Evolutionary conservation across 371 early-diverging fungal species (phyloP), one percentile per base, ranked within the genome.

Genomic region (Lichtheimia hyalospora): DNA sequence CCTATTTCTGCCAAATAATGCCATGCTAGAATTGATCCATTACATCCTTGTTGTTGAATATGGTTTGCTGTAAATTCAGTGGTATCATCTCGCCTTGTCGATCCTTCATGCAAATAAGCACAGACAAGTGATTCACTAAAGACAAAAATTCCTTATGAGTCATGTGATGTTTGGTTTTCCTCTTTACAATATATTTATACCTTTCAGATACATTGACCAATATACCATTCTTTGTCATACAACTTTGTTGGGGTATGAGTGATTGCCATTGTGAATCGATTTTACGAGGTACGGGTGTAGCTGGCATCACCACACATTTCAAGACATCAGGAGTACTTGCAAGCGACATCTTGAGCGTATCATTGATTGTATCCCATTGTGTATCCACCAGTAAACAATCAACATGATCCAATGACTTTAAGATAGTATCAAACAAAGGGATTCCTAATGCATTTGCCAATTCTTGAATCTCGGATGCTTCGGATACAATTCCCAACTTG

Each of bases 1-100:
- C 72, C 69, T 52, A 75, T 74, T 56, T 79, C 79, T 34, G 66
- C 67, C 49, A 79, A 24, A 43, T 70, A 75, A 23, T 75, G 76
- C 70, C 71, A 79, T 24, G 75, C 74, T 15, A 79, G 58, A 23
- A 72, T 73, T 16, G 58, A 50, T n/a, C 64, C 61, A 28, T 75
- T 73, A 24, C 68, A 57, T 18, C 79, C 70, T 18, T 60, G 20
- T 14, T 21, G 18, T 20, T 48, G 7, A 10, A 75, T 69, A 14
- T 70, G 63, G 40, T 52, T 16, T 39, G 34, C 42, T 14, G n/a
- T 50, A 39, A 62, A 74, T 14, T 28, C 3, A 3, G 27, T 43
- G 1, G 59, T 49, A 16, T 15, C 24, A 39, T 79, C 79, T 8
- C 42, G 57, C 46, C 79, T 59, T 6, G 68, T 64, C 0, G 74